Base-by-base conservation (phyloP, 306 rosid species). In the Prunus campanulata region DNA sequence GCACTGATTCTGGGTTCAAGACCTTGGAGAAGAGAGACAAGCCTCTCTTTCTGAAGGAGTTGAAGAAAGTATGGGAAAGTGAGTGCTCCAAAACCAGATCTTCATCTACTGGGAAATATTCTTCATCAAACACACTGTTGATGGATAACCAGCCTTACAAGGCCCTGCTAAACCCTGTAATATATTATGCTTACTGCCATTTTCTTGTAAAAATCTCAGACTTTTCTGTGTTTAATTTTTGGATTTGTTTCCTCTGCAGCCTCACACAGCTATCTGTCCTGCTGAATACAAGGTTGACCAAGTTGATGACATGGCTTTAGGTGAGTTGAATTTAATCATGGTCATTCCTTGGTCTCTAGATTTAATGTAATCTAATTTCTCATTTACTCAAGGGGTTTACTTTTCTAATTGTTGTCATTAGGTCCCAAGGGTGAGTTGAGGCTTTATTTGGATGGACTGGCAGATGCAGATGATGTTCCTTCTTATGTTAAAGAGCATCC, bases 151-250 rank as follows among this genome's bases (percentile, higher is more conserved):
- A 39, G 22, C 84, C 86, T 9, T 79, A 79, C 67, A 84, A 79
- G 73, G 78, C 82, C 5, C 72, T 86, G 14, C 61, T 86, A 10
- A 86, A 80, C 29, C 81, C 85, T 3, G 88, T 81, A 75, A 24
- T n/a, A n/a, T 39, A 7, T 39, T 39, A 39, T 39, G 9, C 44
- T 39, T 39, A 39, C 9, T 39, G 44, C 44, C 42, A 39, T 39
- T 39, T 39, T 39, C 9, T 6, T 39, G 9, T 39, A 39, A 7
- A 39, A 5, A 39, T 39, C 44, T 39, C 0, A 1, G 44, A 39
- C 5, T 65, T 35, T 10, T 49, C 49, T 24, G 0, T 42, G 8
- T 47, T 15, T 24, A 44, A 18, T 2, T 18, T 18, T 46, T 48
- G 49, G 15, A 14, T 7, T 5, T 12, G 11, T 39, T 7, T 46